phyloP scores from a whole-genome alignment of 495 filamentous ascomycete species.

The Penicillium pancosmium region DNA sequence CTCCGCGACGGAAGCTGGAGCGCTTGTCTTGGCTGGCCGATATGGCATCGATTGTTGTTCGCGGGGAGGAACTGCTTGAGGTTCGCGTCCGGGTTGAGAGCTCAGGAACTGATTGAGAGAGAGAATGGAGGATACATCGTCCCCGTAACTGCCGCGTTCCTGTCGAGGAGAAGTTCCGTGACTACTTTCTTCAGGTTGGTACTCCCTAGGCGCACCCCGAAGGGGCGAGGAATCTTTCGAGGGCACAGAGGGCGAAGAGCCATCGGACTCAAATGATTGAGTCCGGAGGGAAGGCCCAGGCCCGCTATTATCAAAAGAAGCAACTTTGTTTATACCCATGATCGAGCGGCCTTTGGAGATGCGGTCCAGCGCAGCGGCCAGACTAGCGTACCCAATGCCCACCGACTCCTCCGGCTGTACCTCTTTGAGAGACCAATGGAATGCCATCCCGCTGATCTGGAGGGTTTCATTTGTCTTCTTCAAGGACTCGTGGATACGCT shows the following conservation, averaged over 20 bases:
- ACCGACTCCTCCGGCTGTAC: slow-evolving; percentile 24
- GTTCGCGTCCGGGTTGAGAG: slow-evolving; percentile 6
- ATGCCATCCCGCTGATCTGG: slow-evolving; percentile 29
- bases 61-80: background rate
- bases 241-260: slow-evolving; percentile 21
- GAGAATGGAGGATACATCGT: slow-evolving; percentile 24
- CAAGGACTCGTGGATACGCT: slow-evolving; percentile 29
- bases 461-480: slow-evolving; percentile 24
- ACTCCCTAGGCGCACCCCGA: background rate
- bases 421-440: slow-evolving; percentile 30
- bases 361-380: slow-evolving; percentile 31
- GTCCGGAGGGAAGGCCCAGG: slow-evolving; percentile 13
- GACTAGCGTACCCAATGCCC: slow-evolving; percentile 28
- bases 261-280: background rate
- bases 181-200: background rate
- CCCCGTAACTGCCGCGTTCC: slow-evolving; percentile 9
- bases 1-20: slow-evolving; percentile 4
- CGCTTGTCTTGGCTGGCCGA: slow-evolving; percentile 1
- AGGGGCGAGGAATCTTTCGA: slow-evolving; percentile 12
- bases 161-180: background rate
- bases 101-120: slow-evolving; percentile 20
- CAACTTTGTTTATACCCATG: slow-evolving; percentile 24
- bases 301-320: slow-evolving; percentile 7
- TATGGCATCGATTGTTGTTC: slow-evolving; percentile 1
- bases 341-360: slow-evolving; percentile 28